Percentiles rank a stretch among this genome's conserved stretches.
Evolutionary conservation across 164 flowering plant genomes (phyloP).

Genomic region (Euptelea pleiosperma): DNA sequence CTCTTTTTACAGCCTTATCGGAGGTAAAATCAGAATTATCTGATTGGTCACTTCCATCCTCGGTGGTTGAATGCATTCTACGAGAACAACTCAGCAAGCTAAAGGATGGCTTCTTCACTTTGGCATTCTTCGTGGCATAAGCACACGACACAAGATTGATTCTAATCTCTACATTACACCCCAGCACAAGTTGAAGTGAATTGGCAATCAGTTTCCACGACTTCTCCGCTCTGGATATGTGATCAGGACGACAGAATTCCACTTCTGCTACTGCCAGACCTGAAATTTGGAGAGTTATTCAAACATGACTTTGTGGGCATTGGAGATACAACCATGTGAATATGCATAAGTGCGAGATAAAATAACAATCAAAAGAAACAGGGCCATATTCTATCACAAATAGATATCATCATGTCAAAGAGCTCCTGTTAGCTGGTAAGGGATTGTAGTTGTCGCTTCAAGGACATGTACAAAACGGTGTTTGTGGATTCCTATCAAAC

Average conservation of each 20-base stretch:
- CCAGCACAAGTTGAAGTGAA: conserved; percentile 63
- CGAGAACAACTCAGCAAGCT: conserved; percentile 62
- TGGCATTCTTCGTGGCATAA: conserved; percentile 28
- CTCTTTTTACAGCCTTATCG: conserved; percentile 30
- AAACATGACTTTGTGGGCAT: not conserved
- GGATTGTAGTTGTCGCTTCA: too few relatives aligned
- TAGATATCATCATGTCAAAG: too few relatives aligned
- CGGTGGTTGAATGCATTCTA: conserved; percentile 33
- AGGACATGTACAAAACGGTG: too few relatives aligned
- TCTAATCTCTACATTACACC: conserved; percentile 76
- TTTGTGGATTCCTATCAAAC: too few relatives aligned
- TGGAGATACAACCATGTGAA: not conserved
- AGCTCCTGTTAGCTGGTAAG: too few relatives aligned
- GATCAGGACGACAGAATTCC: conserved; percentile 52
- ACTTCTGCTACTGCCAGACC: conserved; percentile 75
- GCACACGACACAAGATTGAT: conserved; percentile 42
- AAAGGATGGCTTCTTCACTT: conserved; percentile 43
- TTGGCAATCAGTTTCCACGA: conserved; percentile 81
- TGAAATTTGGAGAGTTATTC: conserved; percentile 20
- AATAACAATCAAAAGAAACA: not conserved
- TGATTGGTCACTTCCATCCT: conserved; percentile 34
- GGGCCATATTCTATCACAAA: too few relatives aligned
- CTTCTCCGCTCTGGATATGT: conserved; percentile 72
- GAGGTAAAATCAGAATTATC: conserved; percentile 41
- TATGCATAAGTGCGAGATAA: not conserved